phyloP scores from a whole-genome alignment of 2,329 filamentous ascomycete genomes.

The Colletotrichum camelliae region DNA sequence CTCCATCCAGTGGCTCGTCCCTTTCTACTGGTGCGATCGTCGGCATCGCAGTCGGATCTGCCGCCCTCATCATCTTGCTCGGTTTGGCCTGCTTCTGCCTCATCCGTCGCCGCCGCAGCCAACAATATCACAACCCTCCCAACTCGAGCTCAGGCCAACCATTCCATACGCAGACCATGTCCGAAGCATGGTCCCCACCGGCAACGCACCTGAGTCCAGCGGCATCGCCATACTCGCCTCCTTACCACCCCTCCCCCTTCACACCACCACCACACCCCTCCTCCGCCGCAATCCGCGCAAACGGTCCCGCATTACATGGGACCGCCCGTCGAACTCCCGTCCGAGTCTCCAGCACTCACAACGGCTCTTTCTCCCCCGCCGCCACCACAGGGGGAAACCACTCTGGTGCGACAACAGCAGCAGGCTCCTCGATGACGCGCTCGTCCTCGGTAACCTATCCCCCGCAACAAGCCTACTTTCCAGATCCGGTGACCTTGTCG shows the following conservation, averaged over 20 bases:
- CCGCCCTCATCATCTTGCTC: constrained; percentile 31
- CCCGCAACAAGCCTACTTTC: constrained; percentile 16
- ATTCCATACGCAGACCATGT: constrained; percentile 13
- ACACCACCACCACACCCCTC: background rate
- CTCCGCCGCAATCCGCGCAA: constrained; percentile 18
- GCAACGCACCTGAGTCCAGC: constrained; percentile 4
- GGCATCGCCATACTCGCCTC: constrained; percentile 9
- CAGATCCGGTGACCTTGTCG: constrained; percentile 4
- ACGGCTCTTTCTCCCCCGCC: background rate
- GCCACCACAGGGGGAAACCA: background rate
- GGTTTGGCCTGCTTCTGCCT: constrained; percentile 28
- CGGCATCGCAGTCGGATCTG: constrained; percentile 45
- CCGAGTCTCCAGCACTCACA: background rate
- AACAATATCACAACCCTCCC: background rate
- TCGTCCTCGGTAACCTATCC: constrained; percentile 1
- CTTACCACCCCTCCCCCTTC: background rate
- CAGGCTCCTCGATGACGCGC: background rate
- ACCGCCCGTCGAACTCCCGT: constrained; percentile 33
- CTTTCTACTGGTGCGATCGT: constrained; percentile 46
- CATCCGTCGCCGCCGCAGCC: constrained; percentile 32
- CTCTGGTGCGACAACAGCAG: background rate
- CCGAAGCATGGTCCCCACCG: constrained; percentile 20
- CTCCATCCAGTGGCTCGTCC: background rate
- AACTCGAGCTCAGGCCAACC: background rate
- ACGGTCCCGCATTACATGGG: constrained; percentile 21